These are phyloP conservation scores for Trichoderma atroviride DNA, from an alignment of 2,329 filamentous ascomycete genomes.

Conservation along the genomic window DNA sequence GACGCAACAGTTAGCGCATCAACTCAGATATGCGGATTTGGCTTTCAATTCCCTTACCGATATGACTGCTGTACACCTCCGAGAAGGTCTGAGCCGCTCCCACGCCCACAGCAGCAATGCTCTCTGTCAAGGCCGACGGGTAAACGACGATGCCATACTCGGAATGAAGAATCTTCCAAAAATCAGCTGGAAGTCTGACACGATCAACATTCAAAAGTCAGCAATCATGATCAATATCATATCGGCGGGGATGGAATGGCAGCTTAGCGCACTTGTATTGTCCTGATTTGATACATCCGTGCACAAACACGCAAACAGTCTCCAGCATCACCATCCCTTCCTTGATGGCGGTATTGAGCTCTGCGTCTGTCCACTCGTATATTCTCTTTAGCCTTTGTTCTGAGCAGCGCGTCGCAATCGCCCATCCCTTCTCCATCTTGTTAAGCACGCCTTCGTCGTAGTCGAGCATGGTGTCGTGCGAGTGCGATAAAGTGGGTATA, in stretches of 20 bases:
- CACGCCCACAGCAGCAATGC: slow-evolving; percentile 39
- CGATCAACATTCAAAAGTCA: background rate
- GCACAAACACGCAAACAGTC: slow-evolving; percentile 46
- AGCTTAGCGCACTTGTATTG: slow-evolving; percentile 41
- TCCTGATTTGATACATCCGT: slow-evolving; percentile 43
- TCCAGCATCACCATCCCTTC: slow-evolving; percentile 43
- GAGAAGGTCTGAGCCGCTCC: slow-evolving; percentile 42
- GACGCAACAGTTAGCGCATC: background rate
- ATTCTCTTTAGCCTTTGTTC: slow-evolving; percentile 40
- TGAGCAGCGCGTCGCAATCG: slow-evolving; percentile 43
- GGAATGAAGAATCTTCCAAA: slow-evolving; percentile 43
- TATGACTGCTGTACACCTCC: slow-evolving; percentile 43
- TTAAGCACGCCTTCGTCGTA: slow-evolving; percentile 38
- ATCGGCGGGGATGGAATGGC: background rate
- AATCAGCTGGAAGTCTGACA: slow-evolving; percentile 41
- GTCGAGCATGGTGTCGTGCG: slow-evolving; percentile 30
- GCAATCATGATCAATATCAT: background rate
- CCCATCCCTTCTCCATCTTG: slow-evolving; percentile 44
- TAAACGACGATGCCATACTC: slow-evolving; percentile 48
- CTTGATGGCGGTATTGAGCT: slow-evolving; percentile 39
- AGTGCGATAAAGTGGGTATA: background rate
- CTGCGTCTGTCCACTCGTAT: slow-evolving; percentile 38
- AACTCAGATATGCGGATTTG: background rate
- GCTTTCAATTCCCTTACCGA: slow-evolving; percentile 35
- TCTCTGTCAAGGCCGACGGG: slow-evolving; percentile 44